A percentile compares a stretch with the other conserved stretches of the same genome.
Conservation (phyloP, 768 basidiomycete genomes). For the Naganishia vaughanmartiniae region DNA sequence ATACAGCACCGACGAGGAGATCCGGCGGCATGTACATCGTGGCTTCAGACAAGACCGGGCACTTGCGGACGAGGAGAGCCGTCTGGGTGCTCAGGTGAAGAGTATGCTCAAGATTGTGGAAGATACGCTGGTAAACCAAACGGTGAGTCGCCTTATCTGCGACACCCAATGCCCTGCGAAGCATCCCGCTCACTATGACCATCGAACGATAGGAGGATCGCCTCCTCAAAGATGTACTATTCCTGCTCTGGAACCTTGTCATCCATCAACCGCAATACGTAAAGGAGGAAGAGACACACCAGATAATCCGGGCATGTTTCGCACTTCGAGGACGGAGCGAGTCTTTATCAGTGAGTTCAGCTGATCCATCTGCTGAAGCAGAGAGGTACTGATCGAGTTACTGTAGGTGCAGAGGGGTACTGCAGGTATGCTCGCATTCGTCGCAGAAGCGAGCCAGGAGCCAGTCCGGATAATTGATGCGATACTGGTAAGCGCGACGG, state of each 20-base stretch:
- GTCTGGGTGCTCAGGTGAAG: neutral
- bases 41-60: neutral
- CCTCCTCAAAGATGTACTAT: neutral
- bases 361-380: neutral
- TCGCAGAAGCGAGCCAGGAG: neutral
- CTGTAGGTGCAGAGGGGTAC: conserved; percentile 3
- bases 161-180: neutral
- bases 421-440: neutral
- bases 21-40: conserved; percentile 1
- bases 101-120: neutral
- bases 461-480: neutral
- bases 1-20: neutral
- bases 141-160: neutral
- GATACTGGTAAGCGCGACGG: neutral
- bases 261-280: neutral
- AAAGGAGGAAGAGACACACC: neutral
- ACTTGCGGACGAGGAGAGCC: neutral
- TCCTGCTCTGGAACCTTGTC: conserved; percentile 21
- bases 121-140: neutral
- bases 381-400: neutral
- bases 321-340: neutral
- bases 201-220: neutral
- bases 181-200: neutral
- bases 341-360: neutral
- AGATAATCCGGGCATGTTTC: conserved; percentile 6